Evolutionary conservation across 305 asterid species (phyloP).

Genomic region (Fraxinus albicans): DNA sequence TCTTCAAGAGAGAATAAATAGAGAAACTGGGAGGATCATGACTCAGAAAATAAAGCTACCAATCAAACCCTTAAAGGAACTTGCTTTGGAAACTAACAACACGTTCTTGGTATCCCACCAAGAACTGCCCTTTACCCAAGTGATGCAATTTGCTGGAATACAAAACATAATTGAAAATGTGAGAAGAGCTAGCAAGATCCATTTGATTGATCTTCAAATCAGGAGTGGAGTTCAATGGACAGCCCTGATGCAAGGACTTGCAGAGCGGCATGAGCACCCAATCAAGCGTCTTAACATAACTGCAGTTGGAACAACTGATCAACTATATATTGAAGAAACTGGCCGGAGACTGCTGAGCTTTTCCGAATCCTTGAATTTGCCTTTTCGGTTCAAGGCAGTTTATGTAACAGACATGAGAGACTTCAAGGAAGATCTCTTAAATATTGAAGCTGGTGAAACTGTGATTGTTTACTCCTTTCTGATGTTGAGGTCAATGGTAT

Average conservation of each 20-base stretch:
- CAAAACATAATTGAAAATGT: constrained; percentile 53
- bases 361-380: constrained; percentile 44
- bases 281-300: constrained; percentile 43
- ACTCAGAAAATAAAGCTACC: constrained; percentile 12
- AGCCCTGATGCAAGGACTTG: constrained; percentile 58
- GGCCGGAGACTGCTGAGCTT: constrained; percentile 49
- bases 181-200: constrained; percentile 36
- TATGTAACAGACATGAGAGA: constrained; percentile 43
- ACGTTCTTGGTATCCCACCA: constrained; percentile 50
- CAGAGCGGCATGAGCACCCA: constrained; percentile 26
- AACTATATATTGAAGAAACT: constrained; percentile 38
- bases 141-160: constrained; percentile 49
- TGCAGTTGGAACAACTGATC: constrained; percentile 46
- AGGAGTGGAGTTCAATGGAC: constrained; percentile 72
- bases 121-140: constrained; percentile 51
- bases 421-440: constrained; percentile 33
- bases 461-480: constrained; percentile 42
- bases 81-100: constrained; percentile 38
- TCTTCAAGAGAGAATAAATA: constrained; percentile 38
- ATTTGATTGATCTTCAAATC: constrained; percentile 62
- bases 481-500: constrained; percentile 47
- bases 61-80: constrained; percentile 5
- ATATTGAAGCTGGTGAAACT: constrained; percentile 40
- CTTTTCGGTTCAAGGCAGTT: constrained; percentile 41
- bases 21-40: constrained; percentile 30